Base-by-base conservation (phyloP, 805 yeast species). In the Ogataea trehaloabstinens region DNA sequence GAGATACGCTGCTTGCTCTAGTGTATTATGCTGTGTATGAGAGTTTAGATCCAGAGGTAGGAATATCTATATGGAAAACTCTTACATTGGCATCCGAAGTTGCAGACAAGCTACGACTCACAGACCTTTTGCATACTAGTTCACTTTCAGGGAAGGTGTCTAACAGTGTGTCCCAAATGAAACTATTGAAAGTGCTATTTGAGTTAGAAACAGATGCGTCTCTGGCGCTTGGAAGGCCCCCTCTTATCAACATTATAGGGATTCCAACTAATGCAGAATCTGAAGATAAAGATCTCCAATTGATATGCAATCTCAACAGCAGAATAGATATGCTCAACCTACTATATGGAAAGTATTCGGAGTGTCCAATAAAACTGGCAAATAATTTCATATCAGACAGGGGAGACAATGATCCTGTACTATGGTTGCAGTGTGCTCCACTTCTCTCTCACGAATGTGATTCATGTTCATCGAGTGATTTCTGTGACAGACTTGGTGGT, bases 21-120 rank as follows among this genome's bases (percentile, higher is more conserved):
- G 21, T 48, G 1, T 46, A 44, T 24, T 40, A 42, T 24, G 28
- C 52, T 7, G 29, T 49, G 7, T 47, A 37, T 44, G 49, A 50
- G 27, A 12, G 37, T 4, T 29, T 50, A 5, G 51, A 49, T 28
- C 56, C 53, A 6, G 49, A 48, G 24, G 12, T 18, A 10, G 53
- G 53, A 3, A 44, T 19, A 12, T n/a, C 44, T 1, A 25, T 44
- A 13, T 44, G 50, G 51, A 50, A 44, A 28, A 39, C 46, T 2
- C 18, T 49, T 6, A 32, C 48, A 6, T 19, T 42, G 5, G 51
- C 54, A 4, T 43, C 50, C 35, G 41, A 24, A 5, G 13, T 46
- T 13, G 53, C 49, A 2, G 53, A 51, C 20, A 46, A 38, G 19
- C 19, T 46, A 4, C 37, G 47, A 8, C 17, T 48, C 4, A 40